Evolutionary conservation across 352 stramenopile species (phyloP).

Genomic region (Globisporangium camurandrum): DNA sequence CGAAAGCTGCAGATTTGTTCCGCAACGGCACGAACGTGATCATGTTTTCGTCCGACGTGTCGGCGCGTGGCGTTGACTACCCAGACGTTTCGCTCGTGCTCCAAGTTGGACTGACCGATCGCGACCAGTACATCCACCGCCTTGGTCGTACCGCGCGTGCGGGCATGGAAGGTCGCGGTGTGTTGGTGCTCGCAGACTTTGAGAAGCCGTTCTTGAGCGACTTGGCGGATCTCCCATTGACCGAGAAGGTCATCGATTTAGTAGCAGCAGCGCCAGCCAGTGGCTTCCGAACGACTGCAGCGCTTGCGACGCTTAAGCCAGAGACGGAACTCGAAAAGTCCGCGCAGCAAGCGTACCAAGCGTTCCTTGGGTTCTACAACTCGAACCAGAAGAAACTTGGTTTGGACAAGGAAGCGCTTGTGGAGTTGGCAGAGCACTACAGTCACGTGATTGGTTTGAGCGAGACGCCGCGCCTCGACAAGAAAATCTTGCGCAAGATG

Average conservation of each 20-base stretch:
- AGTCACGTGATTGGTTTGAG: conserved; percentile 45
- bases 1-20: conserved; percentile 86
- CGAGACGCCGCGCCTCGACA: conserved; percentile 79
- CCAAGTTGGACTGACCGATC: conserved; percentile 78
- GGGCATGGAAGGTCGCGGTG: conserved; percentile 77
- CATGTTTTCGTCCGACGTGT: conserved; percentile 94
- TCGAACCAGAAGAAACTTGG: conserved; percentile 34
- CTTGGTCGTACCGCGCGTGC: conserved; percentile 90
- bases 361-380: conserved; percentile 95
- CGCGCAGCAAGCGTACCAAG: conserved; percentile 88
- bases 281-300: conserved; percentile 4
- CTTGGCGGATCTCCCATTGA: conserved; percentile 57
- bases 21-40: conserved; percentile 78
- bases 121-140: conserved; percentile 94
- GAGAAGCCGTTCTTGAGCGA: conserved; percentile 68
- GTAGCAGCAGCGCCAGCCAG: background rate
- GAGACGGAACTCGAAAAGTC: conserved; percentile 66
- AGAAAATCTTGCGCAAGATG: conserved; percentile 83
- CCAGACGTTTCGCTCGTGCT: conserved; percentile 89
- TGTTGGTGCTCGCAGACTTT: conserved; percentile 83
- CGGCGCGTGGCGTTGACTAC: conserved; percentile 93
- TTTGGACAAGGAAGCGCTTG: conserved; percentile 40
- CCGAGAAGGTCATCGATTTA: conserved; percentile 2
- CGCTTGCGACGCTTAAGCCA: conserved; percentile 27
- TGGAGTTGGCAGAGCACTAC: conserved; percentile 72